Percentiles rank a stretch among this genome's conserved stretches.
Evolutionary conservation across 306 rosid genomes (phyloP).

Genomic region (Cicer yamashitae): DNA sequence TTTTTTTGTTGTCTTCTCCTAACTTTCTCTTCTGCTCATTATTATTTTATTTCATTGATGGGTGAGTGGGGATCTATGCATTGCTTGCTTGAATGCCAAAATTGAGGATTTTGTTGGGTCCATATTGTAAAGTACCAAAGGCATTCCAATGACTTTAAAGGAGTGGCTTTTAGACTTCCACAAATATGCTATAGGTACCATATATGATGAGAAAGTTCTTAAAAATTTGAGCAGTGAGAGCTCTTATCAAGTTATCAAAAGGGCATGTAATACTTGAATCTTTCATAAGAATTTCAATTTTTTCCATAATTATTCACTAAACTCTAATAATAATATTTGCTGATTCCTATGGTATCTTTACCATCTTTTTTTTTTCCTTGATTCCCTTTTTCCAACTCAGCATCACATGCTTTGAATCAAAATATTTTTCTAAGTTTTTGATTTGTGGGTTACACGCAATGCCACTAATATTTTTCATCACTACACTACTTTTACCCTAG

Average conservation of each 20-base stretch:
- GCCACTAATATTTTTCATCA: conserved; percentile 44
- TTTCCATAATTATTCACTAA: conserved; percentile 29
- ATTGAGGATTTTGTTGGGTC: conserved; percentile 49
- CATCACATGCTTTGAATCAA: conserved; percentile 54
- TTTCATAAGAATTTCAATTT: conserved; percentile 12
- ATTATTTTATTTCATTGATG: conserved; percentile 40
- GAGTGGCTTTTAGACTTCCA: conserved; percentile 51
- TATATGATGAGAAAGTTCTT: conserved; percentile 40
- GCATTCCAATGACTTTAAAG: conserved; percentile 45
- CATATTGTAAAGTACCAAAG: conserved; percentile 40
- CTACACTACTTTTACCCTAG: conserved; percentile 40
- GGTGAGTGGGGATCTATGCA: conserved; percentile 58
- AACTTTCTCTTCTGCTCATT: conserved; percentile 33
- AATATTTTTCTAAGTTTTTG: conserved; percentile 44
- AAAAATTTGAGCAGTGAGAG: conserved; percentile 65
- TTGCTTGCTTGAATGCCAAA: conserved; percentile 38
- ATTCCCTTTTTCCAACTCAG: conserved; percentile 51
- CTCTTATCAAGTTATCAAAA: conserved; percentile 65
- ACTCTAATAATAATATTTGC: background rate
- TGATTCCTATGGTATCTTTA: conserved; percentile 46
- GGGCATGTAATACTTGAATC: conserved; percentile 42
- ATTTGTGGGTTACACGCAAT: conserved; percentile 60
- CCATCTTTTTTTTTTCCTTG: conserved; percentile 38
- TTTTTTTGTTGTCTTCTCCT: background rate
- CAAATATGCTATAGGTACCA: conserved; percentile 32